Base-by-base conservation (phyloP, 805 yeast species). In the Metschnikowia henanensis region DNA sequence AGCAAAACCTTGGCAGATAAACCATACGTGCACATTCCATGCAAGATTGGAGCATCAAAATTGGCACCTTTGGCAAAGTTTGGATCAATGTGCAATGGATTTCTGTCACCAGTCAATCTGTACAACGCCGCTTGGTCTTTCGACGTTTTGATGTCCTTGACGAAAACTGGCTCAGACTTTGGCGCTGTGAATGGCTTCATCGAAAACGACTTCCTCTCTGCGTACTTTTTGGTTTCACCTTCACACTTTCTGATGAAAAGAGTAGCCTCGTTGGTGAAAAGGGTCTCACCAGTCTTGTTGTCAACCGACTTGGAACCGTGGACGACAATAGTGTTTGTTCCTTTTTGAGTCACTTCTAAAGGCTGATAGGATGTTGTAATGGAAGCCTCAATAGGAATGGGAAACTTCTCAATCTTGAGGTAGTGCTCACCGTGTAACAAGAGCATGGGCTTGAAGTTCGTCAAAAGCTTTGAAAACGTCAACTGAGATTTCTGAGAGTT, bases 51-150 rank as follows among this genome's bases (percentile, higher is more conserved):
- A 43, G 72, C 70, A 37, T 81, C 81, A 64, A 92, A 92, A 49
- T 84, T 85, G 37, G 92, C 97, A 45, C 87, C 87, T 51, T 83
- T 79, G 13, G 98, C 97, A 67, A 91, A 85, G 23, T 64, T 73
- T 16, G 98, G 97, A 69, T 92, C 98, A 61, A 92, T 84, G 71
- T 91, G 99, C 56, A 92, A 77, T 47, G 99, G 99, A 66, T 92
- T 92, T 65, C 83, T 83, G 72, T 92, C 99, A 42, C 97, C 98
- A 49, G 92, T 84, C 49, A 92, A 73, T 64, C 99, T 80, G 72
- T 92, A 92, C 43, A 91, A 67, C 4, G 96, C 88, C 35, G 97
- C 97, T 64, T 83, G 89, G 63, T 90, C 87, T 33, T 65, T 72
- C 21, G 75, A 61, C 2, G 94, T 86, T 52, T 75, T 66, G 56